Conservation (phyloP, 2,329 filamentous ascomycete genomes). For the Aspergillus novofumigatus region DNA sequence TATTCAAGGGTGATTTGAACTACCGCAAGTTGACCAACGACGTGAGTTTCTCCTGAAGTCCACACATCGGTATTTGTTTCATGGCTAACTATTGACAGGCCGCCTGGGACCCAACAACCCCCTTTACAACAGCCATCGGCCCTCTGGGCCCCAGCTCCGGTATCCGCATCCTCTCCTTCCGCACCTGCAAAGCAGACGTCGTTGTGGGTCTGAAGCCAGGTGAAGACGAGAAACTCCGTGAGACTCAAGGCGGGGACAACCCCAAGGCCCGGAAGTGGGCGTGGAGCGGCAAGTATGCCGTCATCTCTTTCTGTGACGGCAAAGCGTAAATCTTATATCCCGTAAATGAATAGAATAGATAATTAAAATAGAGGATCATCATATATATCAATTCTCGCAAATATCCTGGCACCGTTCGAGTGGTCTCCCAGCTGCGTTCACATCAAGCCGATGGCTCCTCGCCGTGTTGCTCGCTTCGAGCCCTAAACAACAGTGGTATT, state of each 20-base stretch:
- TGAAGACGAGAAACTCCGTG: slow-evolving; percentile 74
- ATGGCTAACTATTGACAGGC: slow-evolving; percentile 45
- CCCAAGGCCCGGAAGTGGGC: slow-evolving; percentile 76
- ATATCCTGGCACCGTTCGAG: background rate
- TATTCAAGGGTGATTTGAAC: slow-evolving; percentile 97
- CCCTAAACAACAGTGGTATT: too few species aligned
- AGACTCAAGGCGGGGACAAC: slow-evolving; percentile 66
- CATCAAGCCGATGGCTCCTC: too few species aligned
- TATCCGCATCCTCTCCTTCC: slow-evolving; percentile 76
- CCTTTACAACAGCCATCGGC: slow-evolving; percentile 79
- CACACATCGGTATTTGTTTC: background rate
- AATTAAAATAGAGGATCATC: background rate
- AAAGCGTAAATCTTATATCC: slow-evolving; percentile 40
- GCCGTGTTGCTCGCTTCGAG: too few species aligned
- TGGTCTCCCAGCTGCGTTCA: background rate
- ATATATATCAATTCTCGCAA: background rate
- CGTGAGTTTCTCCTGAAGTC: slow-evolving; percentile 52
- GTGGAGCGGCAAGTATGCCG: slow-evolving; percentile 94
- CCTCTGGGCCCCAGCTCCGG: slow-evolving; percentile 78
- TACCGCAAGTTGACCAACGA: slow-evolving; percentile 90
- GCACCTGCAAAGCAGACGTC: slow-evolving; percentile 95
- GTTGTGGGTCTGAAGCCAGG: slow-evolving; percentile 82
- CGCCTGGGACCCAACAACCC: slow-evolving; percentile 80
- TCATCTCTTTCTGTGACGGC: slow-evolving; percentile 78
- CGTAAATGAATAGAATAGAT: background rate